Base-by-base conservation (phyloP, 768 basidiomycete species). In the Tricholoma terreum region DNA sequence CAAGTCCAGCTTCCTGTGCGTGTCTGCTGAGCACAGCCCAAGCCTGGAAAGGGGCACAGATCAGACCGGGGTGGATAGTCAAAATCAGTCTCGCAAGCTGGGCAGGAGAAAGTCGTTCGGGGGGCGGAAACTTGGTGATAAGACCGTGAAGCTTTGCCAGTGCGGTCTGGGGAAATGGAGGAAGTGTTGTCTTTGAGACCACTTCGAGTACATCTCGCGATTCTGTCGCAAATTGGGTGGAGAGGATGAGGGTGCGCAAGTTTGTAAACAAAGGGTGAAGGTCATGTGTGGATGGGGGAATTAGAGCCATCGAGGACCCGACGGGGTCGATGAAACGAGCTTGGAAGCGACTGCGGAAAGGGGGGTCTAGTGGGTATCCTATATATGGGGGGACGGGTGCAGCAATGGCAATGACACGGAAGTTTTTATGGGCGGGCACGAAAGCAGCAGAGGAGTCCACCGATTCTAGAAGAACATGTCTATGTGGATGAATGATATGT, bases 331-430 rank as follows among this genome's bases (percentile, higher is more conserved):
- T 68, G 64, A 86, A 87, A 21, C 86, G 80, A 9, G 84, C 83
- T 64, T 87, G 85, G 65, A 86, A 87, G 19, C 86, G 83, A 66
- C 83, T 84, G 36, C 85, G 77, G 67, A 86, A 87, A 0, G 85
- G 85, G 11, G 85, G 86, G 64, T 86, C 84, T 17, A 86, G 76
- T 21, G 80, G 84, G 65, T 84, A 84, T 22, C 85, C 86, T 4
- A 83, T 79, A 66, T 85, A 86, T 15, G 85, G 85, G 15, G 85
- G 85, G 0, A 87, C 84, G 4, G 86, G 86, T 0, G 85, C 84
- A 9, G 83, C 85, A 36, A 88, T 86, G 14, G 85, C 86, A 40
- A 88, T 81, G 35, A 87, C 84, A 12, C 85, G 77, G 63, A 88
- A 88, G 61, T 83, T 80, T 70, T 78, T 80, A 71, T 87, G 85